phyloP scores from a whole-genome alignment of 805 yeast species.

The Wickerhamiella siamensis region DNA sequence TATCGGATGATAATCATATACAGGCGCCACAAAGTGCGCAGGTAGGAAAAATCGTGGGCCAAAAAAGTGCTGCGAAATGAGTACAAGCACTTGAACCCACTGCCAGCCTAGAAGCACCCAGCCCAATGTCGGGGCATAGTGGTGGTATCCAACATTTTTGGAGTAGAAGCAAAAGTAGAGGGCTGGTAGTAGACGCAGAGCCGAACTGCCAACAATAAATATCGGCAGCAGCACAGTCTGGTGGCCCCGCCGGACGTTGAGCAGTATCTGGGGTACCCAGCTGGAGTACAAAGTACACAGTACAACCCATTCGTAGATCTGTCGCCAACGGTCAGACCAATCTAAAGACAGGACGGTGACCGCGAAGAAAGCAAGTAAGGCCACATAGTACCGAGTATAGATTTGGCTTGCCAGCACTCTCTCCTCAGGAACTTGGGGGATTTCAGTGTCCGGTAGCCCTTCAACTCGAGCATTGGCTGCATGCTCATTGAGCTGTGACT shows the following conservation, averaged over 20 bases:
- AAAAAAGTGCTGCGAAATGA: conserved; percentile 48
- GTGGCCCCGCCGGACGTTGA: conserved; percentile 59
- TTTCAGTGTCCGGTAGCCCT: not conserved
- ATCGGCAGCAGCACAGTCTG: conserved; percentile 51
- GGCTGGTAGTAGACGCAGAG: conserved; percentile 50
- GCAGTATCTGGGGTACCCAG: conserved; percentile 80
- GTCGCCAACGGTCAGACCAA: conserved; percentile 50
- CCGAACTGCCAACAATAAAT: conserved; percentile 55
- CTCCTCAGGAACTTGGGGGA: conserved; percentile 22
- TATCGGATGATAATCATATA: conserved; percentile 71
- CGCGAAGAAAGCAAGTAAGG: conserved; percentile 40
- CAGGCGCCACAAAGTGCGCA: conserved; percentile 56
- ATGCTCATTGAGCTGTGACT: conserved; percentile 39
- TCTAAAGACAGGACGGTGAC: conserved; percentile 39
- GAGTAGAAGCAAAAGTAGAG: conserved; percentile 38
- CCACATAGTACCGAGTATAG: conserved; percentile 42
- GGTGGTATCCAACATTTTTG: conserved; percentile 58
- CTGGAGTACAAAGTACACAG: conserved; percentile 46
- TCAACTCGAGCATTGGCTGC: not conserved
- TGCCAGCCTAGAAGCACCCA: conserved; percentile 40
- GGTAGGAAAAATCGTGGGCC: conserved; percentile 82
- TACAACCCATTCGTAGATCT: conserved; percentile 41
- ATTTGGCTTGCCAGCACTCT: conserved; percentile 31
- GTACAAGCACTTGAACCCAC: conserved; percentile 38
- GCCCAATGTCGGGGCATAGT: conserved; percentile 40